These are phyloP conservation scores for Neurospora tetrasperma DNA, from an alignment of 495 filamentous ascomycete species.

Conservation along the genomic window DNA sequence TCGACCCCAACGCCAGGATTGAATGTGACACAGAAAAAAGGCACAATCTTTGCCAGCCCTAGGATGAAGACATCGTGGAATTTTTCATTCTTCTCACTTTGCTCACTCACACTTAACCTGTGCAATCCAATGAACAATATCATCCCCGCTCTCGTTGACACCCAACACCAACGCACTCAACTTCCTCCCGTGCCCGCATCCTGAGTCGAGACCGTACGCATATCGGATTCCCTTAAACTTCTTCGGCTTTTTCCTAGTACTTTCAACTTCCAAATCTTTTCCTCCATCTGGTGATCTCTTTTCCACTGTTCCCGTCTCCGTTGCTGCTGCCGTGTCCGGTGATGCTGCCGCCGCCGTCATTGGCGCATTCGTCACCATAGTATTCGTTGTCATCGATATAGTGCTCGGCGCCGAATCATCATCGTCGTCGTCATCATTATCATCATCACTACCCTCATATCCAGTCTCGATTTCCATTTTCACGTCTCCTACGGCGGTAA, in stretches of 20 bases:
- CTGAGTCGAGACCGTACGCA: slow-evolving; percentile 76
- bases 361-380: neutral
- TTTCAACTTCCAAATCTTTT: neutral
- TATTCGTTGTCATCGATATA: neutral
- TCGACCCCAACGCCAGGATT: neutral
- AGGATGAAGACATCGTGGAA: neutral
- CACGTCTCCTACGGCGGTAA: neutral
- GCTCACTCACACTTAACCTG: slow-evolving; percentile 21
- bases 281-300: neutral
- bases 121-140: slow-evolving; percentile 14
- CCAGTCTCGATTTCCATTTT: neutral
- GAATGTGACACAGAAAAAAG: neutral
- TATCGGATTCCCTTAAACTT: slow-evolving; percentile 33
- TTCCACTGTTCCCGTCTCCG: neutral
- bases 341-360: neutral
- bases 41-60: neutral
- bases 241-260: slow-evolving; percentile 5
- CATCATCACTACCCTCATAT: neutral
- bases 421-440: neutral
- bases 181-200: slow-evolving; percentile 62
- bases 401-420: neutral
- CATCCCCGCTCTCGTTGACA: slow-evolving; percentile 33
- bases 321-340: neutral
- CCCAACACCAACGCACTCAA: slow-evolving; percentile 72
- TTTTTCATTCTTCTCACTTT: neutral